Percentiles rank a stretch among this genome's conserved stretches.
Evolutionary conservation across 176 grass and related monocot genomes (phyloP).

Genomic region (Zoysia pacifica): DNA sequence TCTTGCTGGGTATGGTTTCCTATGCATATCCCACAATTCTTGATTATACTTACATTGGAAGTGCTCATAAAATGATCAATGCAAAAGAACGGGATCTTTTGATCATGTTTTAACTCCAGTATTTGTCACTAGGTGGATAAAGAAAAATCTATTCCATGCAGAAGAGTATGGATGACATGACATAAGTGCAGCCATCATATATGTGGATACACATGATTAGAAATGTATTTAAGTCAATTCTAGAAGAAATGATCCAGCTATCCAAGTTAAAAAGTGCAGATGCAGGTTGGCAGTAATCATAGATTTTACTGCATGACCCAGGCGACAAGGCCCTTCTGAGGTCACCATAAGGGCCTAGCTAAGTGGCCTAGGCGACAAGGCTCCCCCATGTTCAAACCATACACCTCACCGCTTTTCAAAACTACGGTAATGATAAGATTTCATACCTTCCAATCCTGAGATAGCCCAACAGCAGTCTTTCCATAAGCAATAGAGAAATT

Average conservation of each 20-base stretch:
- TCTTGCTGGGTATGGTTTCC: not conserved
- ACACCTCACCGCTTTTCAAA: not conserved
- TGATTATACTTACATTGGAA: not conserved
- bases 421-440: constrained; percentile 17
- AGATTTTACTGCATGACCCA: not conserved
- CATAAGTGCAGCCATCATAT: not conserved
- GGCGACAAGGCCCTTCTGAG: not conserved
- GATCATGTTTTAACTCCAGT: not conserved
- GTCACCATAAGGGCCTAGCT: no score
- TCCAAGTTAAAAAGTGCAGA: constrained; percentile 31
- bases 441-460: constrained; percentile 85
- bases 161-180: not conserved
- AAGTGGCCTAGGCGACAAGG: not conserved
- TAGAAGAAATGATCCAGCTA: constrained; percentile 15
- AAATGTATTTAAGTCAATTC: constrained; percentile 1
- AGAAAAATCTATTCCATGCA: not conserved
- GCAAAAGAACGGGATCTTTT: not conserved
- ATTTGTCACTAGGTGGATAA: not conserved
- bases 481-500: constrained; percentile 98
- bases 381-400: not conserved
- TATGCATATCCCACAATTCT: not conserved
- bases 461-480: constrained; percentile 78
- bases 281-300: constrained; percentile 29
- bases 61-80: not conserved
- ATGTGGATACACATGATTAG: not conserved